Conservation (phyloP, 805 yeast species). For the Metschnikowia vanudenii region DNA sequence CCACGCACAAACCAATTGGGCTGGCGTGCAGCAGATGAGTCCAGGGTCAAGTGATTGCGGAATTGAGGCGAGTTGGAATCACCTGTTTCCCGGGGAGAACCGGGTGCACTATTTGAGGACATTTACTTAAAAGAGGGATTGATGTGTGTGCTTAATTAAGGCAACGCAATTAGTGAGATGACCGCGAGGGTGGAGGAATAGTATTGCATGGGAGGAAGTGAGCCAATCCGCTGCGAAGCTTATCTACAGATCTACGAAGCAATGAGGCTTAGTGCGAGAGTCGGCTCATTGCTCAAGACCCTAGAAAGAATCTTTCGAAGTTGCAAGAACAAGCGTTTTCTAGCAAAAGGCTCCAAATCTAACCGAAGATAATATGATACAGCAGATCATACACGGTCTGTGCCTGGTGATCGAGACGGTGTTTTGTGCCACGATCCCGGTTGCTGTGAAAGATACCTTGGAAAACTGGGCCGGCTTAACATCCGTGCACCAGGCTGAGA, state of each 20-base stretch:
- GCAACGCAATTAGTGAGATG: not conserved
- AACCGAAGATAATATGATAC: not conserved
- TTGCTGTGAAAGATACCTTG: constrained; percentile 3
- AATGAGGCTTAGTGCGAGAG: not conserved
- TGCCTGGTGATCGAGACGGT: constrained; percentile 4
- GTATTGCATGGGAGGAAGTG: not conserved
- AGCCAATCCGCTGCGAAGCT: not conserved
- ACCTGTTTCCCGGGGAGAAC: constrained; percentile 6
- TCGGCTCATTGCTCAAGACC: not conserved
- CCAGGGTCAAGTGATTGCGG: constrained; percentile 3
- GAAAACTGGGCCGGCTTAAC: constrained; percentile 1
- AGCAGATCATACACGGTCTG: not conserved
- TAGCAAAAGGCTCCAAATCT: not conserved
- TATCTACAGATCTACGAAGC: constrained; percentile 8
- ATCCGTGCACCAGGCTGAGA: constrained; percentile 12
- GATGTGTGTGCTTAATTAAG: not conserved
- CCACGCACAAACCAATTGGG: constrained; percentile 26
- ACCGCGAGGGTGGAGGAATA: constrained; percentile 3
- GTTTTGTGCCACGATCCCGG: constrained; percentile 10
- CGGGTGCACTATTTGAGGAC: constrained; percentile 13
- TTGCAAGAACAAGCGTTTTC: not conserved
- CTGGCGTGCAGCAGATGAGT: constrained; percentile 3
- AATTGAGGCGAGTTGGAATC: constrained; percentile 6
- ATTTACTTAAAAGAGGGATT: not conserved
- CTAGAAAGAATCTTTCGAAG: not conserved